Evolutionary conservation across 2,329 filamentous ascomycete genomes (phyloP).

Genomic region (Neoscytalidium dimidiatum): DNA sequence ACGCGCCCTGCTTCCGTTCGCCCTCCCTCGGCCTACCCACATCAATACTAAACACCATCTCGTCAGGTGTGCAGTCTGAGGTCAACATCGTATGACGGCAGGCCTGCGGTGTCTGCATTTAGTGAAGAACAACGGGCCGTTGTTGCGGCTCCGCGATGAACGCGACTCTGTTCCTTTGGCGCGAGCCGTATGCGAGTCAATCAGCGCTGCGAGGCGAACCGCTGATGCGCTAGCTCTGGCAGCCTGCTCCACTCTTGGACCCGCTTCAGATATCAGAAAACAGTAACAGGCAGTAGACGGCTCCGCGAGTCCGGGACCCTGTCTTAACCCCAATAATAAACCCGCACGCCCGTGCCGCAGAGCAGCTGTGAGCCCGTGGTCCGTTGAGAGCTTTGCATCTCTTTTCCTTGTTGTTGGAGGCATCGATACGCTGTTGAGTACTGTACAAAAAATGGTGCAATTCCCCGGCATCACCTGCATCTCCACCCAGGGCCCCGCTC

Average conservation of each 20-base stretch:
- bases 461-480: neutral
- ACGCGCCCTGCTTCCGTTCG: neutral
- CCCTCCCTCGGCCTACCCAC: neutral
- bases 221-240: neutral
- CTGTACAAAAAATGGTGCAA: neutral
- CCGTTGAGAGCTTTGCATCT: neutral
- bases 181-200: slow-evolving; percentile 4
- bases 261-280: slow-evolving; percentile 1
- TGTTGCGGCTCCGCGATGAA: slow-evolving; percentile 7
- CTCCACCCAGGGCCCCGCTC: neutral
- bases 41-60: neutral
- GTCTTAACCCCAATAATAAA: neutral
- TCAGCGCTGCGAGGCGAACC: neutral
- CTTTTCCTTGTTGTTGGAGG: neutral
- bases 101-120: neutral
- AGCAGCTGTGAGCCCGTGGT: neutral
- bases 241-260: neutral
- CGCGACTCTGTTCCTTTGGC: slow-evolving; percentile 1
- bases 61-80: neutral
- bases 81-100: neutral
- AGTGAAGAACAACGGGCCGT: neutral
- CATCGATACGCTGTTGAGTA: neutral
- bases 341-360: neutral
- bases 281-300: neutral
- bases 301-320: neutral